Conservation (phyloP, 768 basidiomycete species). For the Leccinum truebloodii region DNA sequence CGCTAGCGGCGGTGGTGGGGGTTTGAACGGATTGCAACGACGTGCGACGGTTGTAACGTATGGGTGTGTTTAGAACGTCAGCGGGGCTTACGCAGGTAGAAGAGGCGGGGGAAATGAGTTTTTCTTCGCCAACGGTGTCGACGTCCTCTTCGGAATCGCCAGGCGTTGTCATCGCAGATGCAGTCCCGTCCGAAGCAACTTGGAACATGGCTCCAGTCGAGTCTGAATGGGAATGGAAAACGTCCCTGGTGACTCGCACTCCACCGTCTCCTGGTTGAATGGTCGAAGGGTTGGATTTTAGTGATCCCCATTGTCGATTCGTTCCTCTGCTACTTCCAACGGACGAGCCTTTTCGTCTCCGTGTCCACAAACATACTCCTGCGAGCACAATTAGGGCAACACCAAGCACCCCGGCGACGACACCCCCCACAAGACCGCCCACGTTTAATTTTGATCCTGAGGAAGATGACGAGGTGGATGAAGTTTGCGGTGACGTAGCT, state of each 20-base stretch:
- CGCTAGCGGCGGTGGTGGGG: slow-evolving; percentile 2
- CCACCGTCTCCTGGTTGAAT: slow-evolving; percentile 5
- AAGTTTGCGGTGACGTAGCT: slow-evolving; percentile 9
- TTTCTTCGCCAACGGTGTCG: slow-evolving; percentile 22
- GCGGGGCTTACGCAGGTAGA: slow-evolving; percentile 17
- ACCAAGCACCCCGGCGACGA: slow-evolving; percentile 46
- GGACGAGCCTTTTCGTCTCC: slow-evolving; percentile 17
- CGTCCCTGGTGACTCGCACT: background rate
- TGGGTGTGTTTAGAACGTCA: slow-evolving; percentile 22
- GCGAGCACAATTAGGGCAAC: slow-evolving; percentile 35
- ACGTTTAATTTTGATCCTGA: slow-evolving; percentile 34
- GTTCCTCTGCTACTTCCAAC: slow-evolving; percentile 31
- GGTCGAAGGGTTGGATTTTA: slow-evolving; percentile 25
- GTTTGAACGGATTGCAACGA: slow-evolving; percentile 23
- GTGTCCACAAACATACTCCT: slow-evolving; percentile 34
- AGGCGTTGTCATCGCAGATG: slow-evolving; percentile 17
- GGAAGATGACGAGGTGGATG: slow-evolving; percentile 20
- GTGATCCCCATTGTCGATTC: slow-evolving; percentile 30
- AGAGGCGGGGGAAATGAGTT: slow-evolving; percentile 19
- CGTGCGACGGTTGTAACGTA: slow-evolving; percentile 17
- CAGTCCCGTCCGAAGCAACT: slow-evolving; percentile 13
- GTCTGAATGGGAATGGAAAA: slow-evolving; percentile 25
- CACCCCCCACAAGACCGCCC: slow-evolving; percentile 52
- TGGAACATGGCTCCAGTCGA: slow-evolving; percentile 22
- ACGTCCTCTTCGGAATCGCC: slow-evolving; percentile 27